Evolutionary conservation across 768 basidiomycete species (phyloP), one percentile per base, ranked within the genome.

Genomic region (Clavulina sp.): DNA sequence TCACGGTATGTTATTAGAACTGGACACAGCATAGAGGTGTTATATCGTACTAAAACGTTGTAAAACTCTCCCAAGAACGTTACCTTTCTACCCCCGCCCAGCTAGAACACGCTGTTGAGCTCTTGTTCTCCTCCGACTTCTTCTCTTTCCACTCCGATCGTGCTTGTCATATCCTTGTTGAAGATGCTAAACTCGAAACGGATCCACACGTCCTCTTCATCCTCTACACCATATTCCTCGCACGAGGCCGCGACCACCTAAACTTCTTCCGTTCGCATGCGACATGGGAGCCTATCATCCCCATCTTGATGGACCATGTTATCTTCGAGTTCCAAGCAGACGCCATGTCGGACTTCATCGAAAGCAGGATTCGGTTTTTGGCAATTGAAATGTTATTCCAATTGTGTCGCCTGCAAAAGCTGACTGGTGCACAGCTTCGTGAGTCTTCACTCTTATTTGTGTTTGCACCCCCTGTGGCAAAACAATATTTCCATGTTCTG

Each of bases 111-210:
- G 88, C 88, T 7, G 82, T 83, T 58, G 68, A 73, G 36, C 65
- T 83, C 29, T 67, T 97, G 9, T 68, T 92, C 38, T 75, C 78
- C 50, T 89, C 86, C 0, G 89, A 92, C 60, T 73, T 97, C 36
- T 95, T 96, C 59, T 65, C 74, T 2, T 92, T 84, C 60, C 89
- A 96, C 64, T 89, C 86, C 2, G 89, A 91, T 61, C 71, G 93
- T 31, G 92, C 92, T 85, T 77, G 80, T 51, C 83, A 87, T 57
- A 73, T 84, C 38, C 68, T 89, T 46, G 68, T 82, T 33, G 73
- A 79, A 46, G 79, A 86, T 58, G 75, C 75, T 9, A 72, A 74
- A 61, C 69, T 88, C 84, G 81, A 75, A 62, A 88, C 87, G 29
- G 77, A 93, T 62, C 91, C 89, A 1, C 88, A 92, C 58, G 69